phyloP scores from a whole-genome alignment of 306 rosid genomes.

The Sophora flavescens region DNA sequence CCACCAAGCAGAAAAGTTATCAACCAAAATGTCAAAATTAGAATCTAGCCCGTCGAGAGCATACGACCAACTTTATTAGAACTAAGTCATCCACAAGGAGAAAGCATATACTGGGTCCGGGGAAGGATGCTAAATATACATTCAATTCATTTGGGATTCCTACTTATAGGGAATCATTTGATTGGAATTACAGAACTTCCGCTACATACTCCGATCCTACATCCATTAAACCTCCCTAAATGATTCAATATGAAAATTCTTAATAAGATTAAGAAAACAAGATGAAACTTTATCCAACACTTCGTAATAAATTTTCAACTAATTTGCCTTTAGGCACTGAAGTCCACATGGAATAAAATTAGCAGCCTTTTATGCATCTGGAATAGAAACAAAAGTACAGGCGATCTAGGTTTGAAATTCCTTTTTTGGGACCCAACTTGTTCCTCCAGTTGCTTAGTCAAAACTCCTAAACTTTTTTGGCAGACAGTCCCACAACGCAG shows the following conservation, averaged over 20 bases:
- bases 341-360: not conserved
- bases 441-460: slow-evolving; percentile 52
- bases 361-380: not conserved
- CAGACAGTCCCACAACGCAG: slow-evolving; percentile 51
- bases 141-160: not conserved
- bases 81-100: slow-evolving; percentile 12
- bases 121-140: slow-evolving; percentile 1
- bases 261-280: not conserved
- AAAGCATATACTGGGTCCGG: not conserved
- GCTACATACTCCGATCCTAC: slow-evolving; percentile 10
- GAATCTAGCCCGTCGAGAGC: not conserved
- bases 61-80: slow-evolving; percentile 12
- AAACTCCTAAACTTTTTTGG: slow-evolving; percentile 53
- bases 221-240: not conserved
- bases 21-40: not conserved
- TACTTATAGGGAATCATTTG: not conserved
- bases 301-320: slow-evolving; percentile 5
- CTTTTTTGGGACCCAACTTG: slow-evolving; percentile 40
- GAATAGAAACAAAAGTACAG: slow-evolving; percentile 32
- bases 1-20: not conserved
- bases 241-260: slow-evolving; percentile 7
- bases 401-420: slow-evolving; percentile 36
- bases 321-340: slow-evolving; percentile 6
- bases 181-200: slow-evolving; percentile 6
- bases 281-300: slow-evolving; percentile 9